phyloP scores from a whole-genome alignment of 257 asterid species.

The Osmanthus fragrans region DNA sequence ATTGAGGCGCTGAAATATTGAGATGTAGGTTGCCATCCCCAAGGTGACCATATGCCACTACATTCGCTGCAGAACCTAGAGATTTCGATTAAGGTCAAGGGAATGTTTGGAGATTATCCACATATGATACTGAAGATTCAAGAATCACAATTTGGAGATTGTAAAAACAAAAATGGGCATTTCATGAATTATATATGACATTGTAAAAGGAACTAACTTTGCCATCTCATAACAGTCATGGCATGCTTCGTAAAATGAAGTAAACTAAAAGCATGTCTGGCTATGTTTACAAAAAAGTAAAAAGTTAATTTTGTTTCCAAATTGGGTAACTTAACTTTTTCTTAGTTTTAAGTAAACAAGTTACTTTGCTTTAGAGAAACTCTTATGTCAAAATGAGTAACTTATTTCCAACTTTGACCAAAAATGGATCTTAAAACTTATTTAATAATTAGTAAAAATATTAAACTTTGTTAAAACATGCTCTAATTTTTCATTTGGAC shows the following conservation, averaged over 20 bases:
- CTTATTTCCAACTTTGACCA: neutral
- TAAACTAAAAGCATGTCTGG: too few relatives aligned
- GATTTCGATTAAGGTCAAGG: slow-evolving; percentile 5
- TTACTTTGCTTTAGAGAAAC: too few relatives aligned
- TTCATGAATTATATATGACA: neutral
- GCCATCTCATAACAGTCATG: neutral
- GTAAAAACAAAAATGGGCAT: neutral
- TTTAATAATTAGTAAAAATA: too few relatives aligned
- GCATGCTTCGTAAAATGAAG: neutral
- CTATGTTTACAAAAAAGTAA: too few relatives aligned
- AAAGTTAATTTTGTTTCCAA: too few relatives aligned
- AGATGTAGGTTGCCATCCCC: slow-evolving; percentile 98
- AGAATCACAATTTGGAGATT: neutral
- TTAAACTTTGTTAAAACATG: neutral
- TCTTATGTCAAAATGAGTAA: neutral
- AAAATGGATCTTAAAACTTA: neutral
- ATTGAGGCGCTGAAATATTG: slow-evolving; percentile 72
- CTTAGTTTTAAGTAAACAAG: too few relatives aligned
- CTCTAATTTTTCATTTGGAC: neutral
- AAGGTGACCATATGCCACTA: slow-evolving; percentile 91
- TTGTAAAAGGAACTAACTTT: neutral
- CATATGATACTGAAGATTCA: neutral
- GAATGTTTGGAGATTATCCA: slow-evolving; percentile 11
- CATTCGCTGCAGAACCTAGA: slow-evolving; percentile 65
- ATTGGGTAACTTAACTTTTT: too few relatives aligned